Conservation (phyloP, 371 early-diverging fungal species). For the Phascolomyces articulosus region DNA sequence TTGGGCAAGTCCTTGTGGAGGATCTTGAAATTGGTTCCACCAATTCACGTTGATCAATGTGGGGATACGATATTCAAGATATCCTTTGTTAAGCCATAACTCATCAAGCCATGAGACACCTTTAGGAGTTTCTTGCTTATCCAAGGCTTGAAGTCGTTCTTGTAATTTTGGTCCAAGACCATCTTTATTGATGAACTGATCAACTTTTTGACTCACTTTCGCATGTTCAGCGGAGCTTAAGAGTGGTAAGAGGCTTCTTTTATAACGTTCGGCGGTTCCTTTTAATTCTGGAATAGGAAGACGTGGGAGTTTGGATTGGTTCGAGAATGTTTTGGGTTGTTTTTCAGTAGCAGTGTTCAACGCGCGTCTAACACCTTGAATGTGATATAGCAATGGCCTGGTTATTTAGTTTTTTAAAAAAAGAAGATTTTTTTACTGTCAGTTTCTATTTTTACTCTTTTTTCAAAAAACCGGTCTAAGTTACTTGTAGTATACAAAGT, state of each 20-base stretch:
- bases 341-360: not conserved
- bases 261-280: constrained; percentile 76
- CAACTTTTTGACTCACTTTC: constrained; percentile 56
- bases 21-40: constrained; percentile 77
- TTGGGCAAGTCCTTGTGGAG: constrained; percentile 48
- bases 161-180: constrained; percentile 74
- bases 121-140: constrained; percentile 47
- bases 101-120: constrained; percentile 84
- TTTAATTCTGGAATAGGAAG: constrained; percentile 83
- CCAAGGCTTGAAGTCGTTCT: constrained; percentile 66
- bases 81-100: constrained; percentile 88
- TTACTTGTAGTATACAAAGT: not conserved
- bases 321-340: constrained; percentile 62
- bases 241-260: constrained; percentile 68
- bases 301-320: constrained; percentile 75
- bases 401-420: not conserved
- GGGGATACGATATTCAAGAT: constrained; percentile 87
- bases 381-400: not conserved
- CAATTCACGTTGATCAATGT: constrained; percentile 89
- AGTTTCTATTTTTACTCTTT: no score
- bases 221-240: constrained; percentile 55
- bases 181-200: constrained; percentile 61
- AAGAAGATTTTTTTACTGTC: no score
- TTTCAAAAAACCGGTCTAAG: not conserved
- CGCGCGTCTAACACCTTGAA: not conserved